phyloP scores from a whole-genome alignment of 345 rosid genomes.

The Brassica nigra region DNA sequence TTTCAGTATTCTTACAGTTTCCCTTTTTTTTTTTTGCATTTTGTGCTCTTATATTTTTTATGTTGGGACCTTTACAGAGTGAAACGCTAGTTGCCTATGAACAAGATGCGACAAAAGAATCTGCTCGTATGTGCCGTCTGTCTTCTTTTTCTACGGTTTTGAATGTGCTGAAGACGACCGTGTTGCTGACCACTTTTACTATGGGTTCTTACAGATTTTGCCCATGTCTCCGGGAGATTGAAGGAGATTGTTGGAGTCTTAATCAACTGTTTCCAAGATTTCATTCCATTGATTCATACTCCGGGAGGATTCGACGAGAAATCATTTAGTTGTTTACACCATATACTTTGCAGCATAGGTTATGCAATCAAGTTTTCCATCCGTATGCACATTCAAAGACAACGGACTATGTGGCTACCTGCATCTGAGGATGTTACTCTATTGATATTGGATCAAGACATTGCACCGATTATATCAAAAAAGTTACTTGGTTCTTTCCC shows the following conservation, averaged over 20 bases:
- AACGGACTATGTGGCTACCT: constrained; percentile 24
- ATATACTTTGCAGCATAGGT: constrained; percentile 63
- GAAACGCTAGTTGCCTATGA: constrained; percentile 60
- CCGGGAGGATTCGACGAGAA: constrained; percentile 48
- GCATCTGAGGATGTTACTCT: constrained; percentile 40
- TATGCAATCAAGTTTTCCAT: constrained; percentile 52
- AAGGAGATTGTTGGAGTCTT: constrained; percentile 73
- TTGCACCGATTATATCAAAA: constrained; percentile 53
- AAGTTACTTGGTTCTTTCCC: constrained; percentile 66
- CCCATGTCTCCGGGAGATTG: constrained; percentile 50
- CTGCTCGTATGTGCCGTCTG: constrained; percentile 55
- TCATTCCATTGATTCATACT: constrained; percentile 55
- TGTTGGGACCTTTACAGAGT: constrained; percentile 44
- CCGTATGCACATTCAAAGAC: constrained; percentile 36
- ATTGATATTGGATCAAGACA: constrained; percentile 48
- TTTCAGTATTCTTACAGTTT: not conserved
- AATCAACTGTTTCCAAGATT: constrained; percentile 68
- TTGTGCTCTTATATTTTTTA: constrained; percentile 22
- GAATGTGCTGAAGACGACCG: constrained; percentile 1
- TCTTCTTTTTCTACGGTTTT: constrained; percentile 14
- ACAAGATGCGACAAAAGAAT: constrained; percentile 50
- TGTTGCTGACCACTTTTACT: constrained; percentile 6
- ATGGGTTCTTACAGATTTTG: constrained; percentile 46
- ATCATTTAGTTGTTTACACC: constrained; percentile 64
- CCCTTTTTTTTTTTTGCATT: not conserved